Conservation (phyloP, 1,284 basidiomycete genomes). For the Ceratobasidium sp. region DNA sequence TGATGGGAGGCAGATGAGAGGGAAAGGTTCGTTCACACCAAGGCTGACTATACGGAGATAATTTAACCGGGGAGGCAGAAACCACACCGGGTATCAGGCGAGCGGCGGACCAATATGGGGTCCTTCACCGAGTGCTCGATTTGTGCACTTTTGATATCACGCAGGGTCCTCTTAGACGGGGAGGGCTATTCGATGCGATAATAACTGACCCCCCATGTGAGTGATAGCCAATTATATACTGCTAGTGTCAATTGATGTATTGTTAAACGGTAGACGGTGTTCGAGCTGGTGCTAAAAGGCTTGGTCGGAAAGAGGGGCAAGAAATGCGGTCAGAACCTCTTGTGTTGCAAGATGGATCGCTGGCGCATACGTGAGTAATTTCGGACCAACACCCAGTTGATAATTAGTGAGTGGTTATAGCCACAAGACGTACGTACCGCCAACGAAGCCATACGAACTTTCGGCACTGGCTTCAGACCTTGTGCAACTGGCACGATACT, state of each 20-base stretch:
- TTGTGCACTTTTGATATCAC: conserved; percentile 93
- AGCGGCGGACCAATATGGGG: conserved; percentile 89
- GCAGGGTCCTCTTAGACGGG: conserved; percentile 88
- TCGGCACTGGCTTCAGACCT: conserved; percentile 87
- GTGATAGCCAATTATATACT: conserved; percentile 52
- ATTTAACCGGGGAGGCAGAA: conserved; percentile 1
- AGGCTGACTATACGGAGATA: neutral
- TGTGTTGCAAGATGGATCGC: conserved; percentile 56
- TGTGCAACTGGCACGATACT: conserved; percentile 83
- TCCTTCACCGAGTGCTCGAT: conserved; percentile 82
- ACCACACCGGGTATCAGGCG: conserved; percentile 75
- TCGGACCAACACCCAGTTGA: neutral
- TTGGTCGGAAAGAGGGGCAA: conserved; percentile 73
- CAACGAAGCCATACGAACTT: conserved; percentile 94
- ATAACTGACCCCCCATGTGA: conserved; percentile 93
- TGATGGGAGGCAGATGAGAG: conserved; percentile 96
- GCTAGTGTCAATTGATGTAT: neutral
- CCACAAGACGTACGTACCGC: conserved; percentile 83
- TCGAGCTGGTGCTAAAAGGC: conserved; percentile 93
- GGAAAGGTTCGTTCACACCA: conserved; percentile 71
- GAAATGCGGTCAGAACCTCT: conserved; percentile 57
- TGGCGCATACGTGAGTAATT: conserved; percentile 57
- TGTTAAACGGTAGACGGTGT: conserved; percentile 80
- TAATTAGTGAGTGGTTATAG: neutral
- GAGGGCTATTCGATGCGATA: conserved; percentile 93